Base-by-base conservation (phyloP, 441 rosid species). In the Brassica balearica region DNA sequence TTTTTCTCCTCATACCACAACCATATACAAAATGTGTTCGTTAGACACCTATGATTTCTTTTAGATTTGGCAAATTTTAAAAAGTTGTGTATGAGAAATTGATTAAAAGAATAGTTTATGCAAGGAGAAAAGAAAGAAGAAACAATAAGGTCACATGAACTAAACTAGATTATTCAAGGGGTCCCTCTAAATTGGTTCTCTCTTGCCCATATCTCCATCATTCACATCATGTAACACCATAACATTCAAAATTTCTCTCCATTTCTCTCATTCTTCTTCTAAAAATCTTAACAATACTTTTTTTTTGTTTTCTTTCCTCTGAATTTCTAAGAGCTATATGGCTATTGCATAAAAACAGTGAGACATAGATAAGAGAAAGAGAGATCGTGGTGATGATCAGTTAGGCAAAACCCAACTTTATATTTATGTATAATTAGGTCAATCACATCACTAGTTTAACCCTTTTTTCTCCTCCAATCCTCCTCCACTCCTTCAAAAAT, bases 71-170 rank as follows among this genome's bases (percentile, higher is more conserved):
- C 74, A 48, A 58, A 58, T 46, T 14, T 5, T 63, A 58, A 1
- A 14, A 14, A 12, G 0, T 58, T 53, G 41, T 67, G 32, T 53
- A 41, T n/a, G 55, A 43, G 46, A 6, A 27, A 34, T 32, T 63
- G 59, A 56, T 65, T 12, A 77, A 71, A 72, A 11, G 15, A 58
- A 48, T 59, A 22, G 20, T 5, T 2, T 14, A 60, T 63, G 38
- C 1, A 17, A 68, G 22, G n/a, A 68, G 38, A 51, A 53, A 29
- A 72, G 22, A 55, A 55, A 15, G 4, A 15, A 72, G 77, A 74
- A 74, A 74, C 76, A 80, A 80, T 74, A 74, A 79, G 82, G 75
- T 80, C 82, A 80, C 79, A 80, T 74, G 82, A 74, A 80, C 43
- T 69, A 71, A 79, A 79, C 75, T 55, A 79, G 79, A 75, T 75